Evolutionary conservation across 352 stramenopile genomes (phyloP).

Genomic region (Phytophthora cajani): DNA sequence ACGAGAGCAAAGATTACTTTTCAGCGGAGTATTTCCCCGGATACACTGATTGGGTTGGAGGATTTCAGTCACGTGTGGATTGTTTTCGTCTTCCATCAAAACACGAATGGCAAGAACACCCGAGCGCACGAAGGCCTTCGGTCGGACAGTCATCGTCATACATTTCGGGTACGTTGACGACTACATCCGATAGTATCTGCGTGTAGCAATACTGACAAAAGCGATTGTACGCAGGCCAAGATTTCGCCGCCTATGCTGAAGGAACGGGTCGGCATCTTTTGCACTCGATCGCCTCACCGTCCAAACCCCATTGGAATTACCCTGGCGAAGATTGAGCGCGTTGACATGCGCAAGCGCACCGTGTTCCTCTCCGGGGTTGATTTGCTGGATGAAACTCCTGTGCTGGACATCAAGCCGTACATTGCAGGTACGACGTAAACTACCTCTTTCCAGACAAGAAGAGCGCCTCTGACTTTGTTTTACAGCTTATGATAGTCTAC

Average conservation of each 20-base stretch:
- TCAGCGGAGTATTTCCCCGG: slow-evolving; percentile 79
- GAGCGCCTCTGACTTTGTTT: background rate
- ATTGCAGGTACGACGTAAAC: slow-evolving; percentile 71
- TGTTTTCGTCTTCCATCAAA: slow-evolving; percentile 90
- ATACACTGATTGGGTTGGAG: slow-evolving; percentile 74
- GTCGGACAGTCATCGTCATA: slow-evolving; percentile 78
- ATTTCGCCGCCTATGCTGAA: slow-evolving; percentile 76
- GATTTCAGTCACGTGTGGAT: slow-evolving; percentile 91
- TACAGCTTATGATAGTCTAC: slow-evolving; percentile 60
- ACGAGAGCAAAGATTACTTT: slow-evolving; percentile 79
- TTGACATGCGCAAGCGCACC: slow-evolving; percentile 60
- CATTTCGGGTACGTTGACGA: slow-evolving; percentile 47
- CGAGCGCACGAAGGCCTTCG: slow-evolving; percentile 67
- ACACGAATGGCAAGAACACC: slow-evolving; percentile 88
- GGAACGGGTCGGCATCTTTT: slow-evolving; percentile 93
- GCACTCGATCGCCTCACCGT: slow-evolving; percentile 96
- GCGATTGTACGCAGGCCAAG: slow-evolving; percentile 52
- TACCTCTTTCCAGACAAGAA: too few species aligned
- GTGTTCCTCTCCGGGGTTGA: slow-evolving; percentile 91
- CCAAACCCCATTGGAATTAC: slow-evolving; percentile 96
- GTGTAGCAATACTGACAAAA: background rate
- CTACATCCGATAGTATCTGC: background rate
- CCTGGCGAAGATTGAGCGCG: slow-evolving; percentile 86
- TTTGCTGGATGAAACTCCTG: slow-evolving; percentile 96
- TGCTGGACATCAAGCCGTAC: slow-evolving; percentile 99